phyloP scores from a whole-genome alignment of 805 yeast genomes.

The Komagataella pseudopastoris region DNA sequence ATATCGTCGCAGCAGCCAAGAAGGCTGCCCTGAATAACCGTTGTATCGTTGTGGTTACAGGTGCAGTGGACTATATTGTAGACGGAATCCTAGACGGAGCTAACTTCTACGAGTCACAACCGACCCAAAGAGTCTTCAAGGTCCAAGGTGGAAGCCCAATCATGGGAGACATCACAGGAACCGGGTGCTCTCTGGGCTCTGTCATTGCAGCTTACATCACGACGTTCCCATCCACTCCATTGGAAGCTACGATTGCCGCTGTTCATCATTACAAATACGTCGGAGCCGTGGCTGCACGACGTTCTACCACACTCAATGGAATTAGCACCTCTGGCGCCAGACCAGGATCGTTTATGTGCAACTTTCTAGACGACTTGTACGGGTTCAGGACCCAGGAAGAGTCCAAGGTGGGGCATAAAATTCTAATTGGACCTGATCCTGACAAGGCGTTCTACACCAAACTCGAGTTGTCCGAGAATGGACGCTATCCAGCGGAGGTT shows the following conservation, averaged over 20 bases:
- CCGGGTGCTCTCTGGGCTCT: slow-evolving; percentile 77
- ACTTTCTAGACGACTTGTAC: slow-evolving; percentile 29
- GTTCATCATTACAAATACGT: slow-evolving; percentile 46
- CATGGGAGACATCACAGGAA: slow-evolving; percentile 64
- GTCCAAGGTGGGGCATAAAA: neutral
- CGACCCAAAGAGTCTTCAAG: slow-evolving; percentile 15
- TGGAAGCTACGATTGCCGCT: slow-evolving; percentile 39
- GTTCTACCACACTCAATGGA: slow-evolving; percentile 7
- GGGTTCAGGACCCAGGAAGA: neutral
- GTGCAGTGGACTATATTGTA: slow-evolving; percentile 36
- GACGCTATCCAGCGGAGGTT: neutral
- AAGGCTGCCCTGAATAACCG: slow-evolving; percentile 35
- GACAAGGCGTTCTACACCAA: neutral
- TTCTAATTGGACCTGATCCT: neutral
- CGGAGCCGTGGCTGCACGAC: slow-evolving; percentile 36
- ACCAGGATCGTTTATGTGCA: slow-evolving; percentile 40
- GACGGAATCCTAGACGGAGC: slow-evolving; percentile 23
- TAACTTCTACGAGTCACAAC: slow-evolving; percentile 5
- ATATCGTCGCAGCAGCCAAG: slow-evolving; percentile 26
- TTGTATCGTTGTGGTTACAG: slow-evolving; percentile 62
- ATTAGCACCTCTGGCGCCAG: slow-evolving; percentile 1
- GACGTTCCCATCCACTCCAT: slow-evolving; percentile 24
- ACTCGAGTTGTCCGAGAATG: neutral
- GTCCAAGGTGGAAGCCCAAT: slow-evolving; percentile 45
- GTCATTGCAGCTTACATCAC: slow-evolving; percentile 47